Evolutionary conservation across 1,139 yeast genomes (phyloP), one percentile per base, ranked within the genome.

Genomic region (Kazachstania sp.): DNA sequence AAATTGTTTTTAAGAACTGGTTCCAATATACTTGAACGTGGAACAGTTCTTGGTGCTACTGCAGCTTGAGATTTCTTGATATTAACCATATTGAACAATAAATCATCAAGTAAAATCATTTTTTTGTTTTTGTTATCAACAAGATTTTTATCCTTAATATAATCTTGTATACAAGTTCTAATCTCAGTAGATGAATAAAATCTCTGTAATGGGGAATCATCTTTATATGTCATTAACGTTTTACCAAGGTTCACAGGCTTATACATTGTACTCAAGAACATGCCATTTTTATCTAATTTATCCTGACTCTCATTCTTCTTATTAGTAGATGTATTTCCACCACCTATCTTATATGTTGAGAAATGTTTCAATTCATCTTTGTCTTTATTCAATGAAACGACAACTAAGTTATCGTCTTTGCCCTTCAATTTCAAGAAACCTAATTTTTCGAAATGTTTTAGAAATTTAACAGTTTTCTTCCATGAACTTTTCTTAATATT

Each of bases 381-480:
- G 0, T 72, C 72, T 43, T 73, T 72, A 3, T 77, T 77, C 3
- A 76, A 58, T 2, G 76, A 69, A 8, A 74, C 71, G 13, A 88
- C 69, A 0, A 77, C 73, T 30, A 86, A 69, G 58, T 85, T 95
- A 51, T 90, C 94, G 20, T 75, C 84, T 51, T 74, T 80, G 36
- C 70, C 71, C 57, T 86, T 84, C 11, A 90, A 95, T 56, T 86
- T 86, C 15, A 81, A 66, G 49, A 82, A 77, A 1, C 79, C 78
- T 44, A 74, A 73, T 60, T 87, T 90, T 53, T 85, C 95, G 82
- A 88, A 86, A 4, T 84, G 81, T 60, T 87, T 90, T 48, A 90
- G 69, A 58, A 81, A 87, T 64, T 88, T 90, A 19, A 90, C 75
- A 1, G 94, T 79, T 61, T 92, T 92, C 64, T 85, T 88, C 95